Evolutionary conservation across 495 filamentous ascomycete genomes (phyloP).

Genomic region (Parmelia sp.): DNA sequence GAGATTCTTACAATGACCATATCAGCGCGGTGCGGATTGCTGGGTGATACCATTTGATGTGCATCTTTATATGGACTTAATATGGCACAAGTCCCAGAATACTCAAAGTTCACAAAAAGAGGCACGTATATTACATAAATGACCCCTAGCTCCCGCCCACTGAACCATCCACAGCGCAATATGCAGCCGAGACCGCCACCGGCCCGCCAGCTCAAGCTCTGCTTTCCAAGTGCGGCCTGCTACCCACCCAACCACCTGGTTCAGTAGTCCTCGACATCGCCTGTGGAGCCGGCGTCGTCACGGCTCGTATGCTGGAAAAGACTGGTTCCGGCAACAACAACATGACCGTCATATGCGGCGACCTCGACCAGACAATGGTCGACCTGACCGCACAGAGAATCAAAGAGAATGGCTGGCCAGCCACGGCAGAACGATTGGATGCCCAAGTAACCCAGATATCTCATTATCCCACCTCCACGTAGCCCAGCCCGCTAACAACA

Average conservation of each 20-base stretch:
- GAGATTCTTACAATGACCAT: too few relatives aligned
- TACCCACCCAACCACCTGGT: not conserved
- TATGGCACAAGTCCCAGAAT: slow-evolving; percentile 11
- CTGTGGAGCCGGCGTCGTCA: slow-evolving; percentile 40
- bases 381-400: slow-evolving; percentile 29
- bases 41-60: too few relatives aligned
- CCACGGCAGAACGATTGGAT: slow-evolving; percentile 32
- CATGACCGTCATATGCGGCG: slow-evolving; percentile 35
- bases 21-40: too few relatives aligned
- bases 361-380: slow-evolving; percentile 35
- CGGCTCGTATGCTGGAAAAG: slow-evolving; percentile 28
- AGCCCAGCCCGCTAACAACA: not conserved
- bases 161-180: slow-evolving; percentile 17
- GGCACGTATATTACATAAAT: not conserved
- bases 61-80: too few relatives aligned
- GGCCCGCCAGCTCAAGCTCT: slow-evolving; percentile 1
- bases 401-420: slow-evolving; percentile 32
- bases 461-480: too few relatives aligned
- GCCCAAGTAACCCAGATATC: slow-evolving; percentile 28
- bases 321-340: slow-evolving; percentile 23
- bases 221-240: not conserved
- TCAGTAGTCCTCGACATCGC: slow-evolving; percentile 36
- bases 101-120: slow-evolving; percentile 8
- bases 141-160: not conserved
- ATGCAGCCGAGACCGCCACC: slow-evolving; percentile 16